Evolutionary conservation across 331 rosid species (phyloP), one percentile per base, ranked within the genome.

Genomic region (Saraca asoca): DNA sequence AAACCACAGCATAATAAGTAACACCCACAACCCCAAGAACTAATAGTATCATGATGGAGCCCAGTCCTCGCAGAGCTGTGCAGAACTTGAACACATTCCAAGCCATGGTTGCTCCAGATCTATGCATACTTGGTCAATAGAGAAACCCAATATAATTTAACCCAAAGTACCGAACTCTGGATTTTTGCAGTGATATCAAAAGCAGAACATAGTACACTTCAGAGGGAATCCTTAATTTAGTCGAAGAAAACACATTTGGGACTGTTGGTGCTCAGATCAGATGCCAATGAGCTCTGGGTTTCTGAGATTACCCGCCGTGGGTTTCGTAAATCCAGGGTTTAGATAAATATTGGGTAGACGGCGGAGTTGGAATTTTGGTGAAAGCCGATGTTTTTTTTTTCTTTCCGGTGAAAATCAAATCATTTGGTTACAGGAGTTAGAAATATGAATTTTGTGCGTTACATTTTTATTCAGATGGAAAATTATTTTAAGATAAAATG

Each of bases 31-130:
- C 99, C 31, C 99, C 99, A 51, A 94, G 99, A 54, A 94, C 99
- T 76, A 94, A 63, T 7, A 94, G 82, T 63, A 94, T 90, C 96
- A 94, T 94, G 81, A 94, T 91, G 75, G 99, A 94, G 60, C 99
- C 99, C 67, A 94, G 80, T 51, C 97, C 99, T 61, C 99, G 88
- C 20, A 94, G 78, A 74, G 95, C 99, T 45, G 96, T 88, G 64
- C 99, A 94, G 81, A 94, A 94, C 91, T 94, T 88, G 89, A 94
- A 94, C 79, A 94, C 97, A 66, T 94, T 94, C 99, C 99, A 94
- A 53, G 99, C 97, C 97, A 94, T 94, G 48, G 97, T 77, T 33
- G 83, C 89, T 58, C 95, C 99, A 88, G 97, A 94, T 94, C 99
- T 94, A 83, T 94, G 96, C 97, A 94, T 90, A 76, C 73, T 85